phyloP scores from a whole-genome alignment of 257 asterid genomes.

The Euphrasia confusa region DNA sequence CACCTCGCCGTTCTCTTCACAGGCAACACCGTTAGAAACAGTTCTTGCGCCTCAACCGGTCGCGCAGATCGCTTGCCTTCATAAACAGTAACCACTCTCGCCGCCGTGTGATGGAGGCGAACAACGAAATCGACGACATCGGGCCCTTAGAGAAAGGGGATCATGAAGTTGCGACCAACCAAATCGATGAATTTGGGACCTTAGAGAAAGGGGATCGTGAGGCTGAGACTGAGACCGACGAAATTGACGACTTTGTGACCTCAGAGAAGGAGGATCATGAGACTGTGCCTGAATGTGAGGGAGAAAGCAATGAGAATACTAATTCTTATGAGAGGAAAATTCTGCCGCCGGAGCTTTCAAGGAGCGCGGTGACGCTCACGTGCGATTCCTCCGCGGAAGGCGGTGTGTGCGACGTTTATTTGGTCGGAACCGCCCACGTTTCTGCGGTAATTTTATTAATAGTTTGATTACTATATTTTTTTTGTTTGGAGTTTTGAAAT shows the following conservation, averaged over 20 bases:
- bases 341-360: constrained; percentile 64
- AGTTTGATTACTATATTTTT: neutral
- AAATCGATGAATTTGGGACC: constrained; percentile 46
- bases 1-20: constrained; percentile 17
- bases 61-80: constrained; percentile 19
- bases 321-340: constrained; percentile 40
- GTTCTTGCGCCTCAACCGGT: constrained; percentile 18
- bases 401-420: constrained; percentile 75
- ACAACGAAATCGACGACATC: constrained; percentile 39
- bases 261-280: constrained; percentile 31
- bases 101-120: constrained; percentile 39
- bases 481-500: neutral
- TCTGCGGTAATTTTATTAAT: constrained; percentile 45
- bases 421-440: constrained; percentile 91
- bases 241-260: constrained; percentile 44
- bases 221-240: constrained; percentile 25
- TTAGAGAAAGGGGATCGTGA: constrained; percentile 34
- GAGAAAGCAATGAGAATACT: constrained; percentile 13
- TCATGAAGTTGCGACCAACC: constrained; percentile 21
- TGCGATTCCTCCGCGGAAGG: constrained; percentile 75
- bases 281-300: constrained; percentile 26
- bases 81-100: neutral
- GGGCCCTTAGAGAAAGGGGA: constrained; percentile 38
- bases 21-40: constrained; percentile 20
- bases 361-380: constrained; percentile 51